phyloP scores from a whole-genome alignment of 768 basidiomycete species.

The Lactifluus pinguis region DNA sequence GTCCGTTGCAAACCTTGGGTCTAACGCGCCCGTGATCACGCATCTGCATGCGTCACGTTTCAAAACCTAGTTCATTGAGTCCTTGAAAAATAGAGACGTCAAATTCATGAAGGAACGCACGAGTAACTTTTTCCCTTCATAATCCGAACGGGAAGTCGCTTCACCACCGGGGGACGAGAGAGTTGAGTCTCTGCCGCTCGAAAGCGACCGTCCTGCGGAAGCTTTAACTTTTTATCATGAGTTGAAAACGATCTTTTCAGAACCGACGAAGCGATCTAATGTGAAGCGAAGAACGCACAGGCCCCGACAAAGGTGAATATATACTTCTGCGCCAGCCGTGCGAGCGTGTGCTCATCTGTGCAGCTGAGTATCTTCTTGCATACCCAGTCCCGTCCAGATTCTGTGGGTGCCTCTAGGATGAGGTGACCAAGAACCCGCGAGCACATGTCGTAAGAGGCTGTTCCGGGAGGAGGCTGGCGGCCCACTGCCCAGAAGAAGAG shows the following conservation, averaged over 20 bases:
- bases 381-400: slow-evolving; percentile 10
- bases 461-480: slow-evolving; percentile 5
- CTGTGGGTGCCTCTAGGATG: slow-evolving; percentile 14
- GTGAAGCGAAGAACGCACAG: slow-evolving; percentile 8
- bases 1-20: neutral
- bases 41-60: slow-evolving; percentile 8
- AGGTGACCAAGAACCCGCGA: slow-evolving; percentile 14
- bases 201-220: slow-evolving; percentile 5
- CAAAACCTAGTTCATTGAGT: neutral
- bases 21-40: slow-evolving; percentile 3
- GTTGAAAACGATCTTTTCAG: neutral
- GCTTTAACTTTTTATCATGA: slow-evolving; percentile 8
- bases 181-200: neutral
- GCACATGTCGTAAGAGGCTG: slow-evolving; percentile 15
- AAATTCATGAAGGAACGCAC: neutral
- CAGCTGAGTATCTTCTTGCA: slow-evolving; percentile 14
- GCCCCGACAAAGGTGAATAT: slow-evolving; percentile 15
- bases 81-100: neutral
- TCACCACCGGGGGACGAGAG: neutral
- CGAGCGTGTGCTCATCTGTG: slow-evolving; percentile 13
- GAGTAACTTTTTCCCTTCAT: neutral
- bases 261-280: neutral
- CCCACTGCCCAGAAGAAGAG: slow-evolving; percentile 18
- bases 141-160: neutral
- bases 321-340: slow-evolving; percentile 13